Evolutionary conservation across 345 rosid species (phyloP), one percentile per base, ranked within the genome.

Genomic region (Physaria fendleri): DNA sequence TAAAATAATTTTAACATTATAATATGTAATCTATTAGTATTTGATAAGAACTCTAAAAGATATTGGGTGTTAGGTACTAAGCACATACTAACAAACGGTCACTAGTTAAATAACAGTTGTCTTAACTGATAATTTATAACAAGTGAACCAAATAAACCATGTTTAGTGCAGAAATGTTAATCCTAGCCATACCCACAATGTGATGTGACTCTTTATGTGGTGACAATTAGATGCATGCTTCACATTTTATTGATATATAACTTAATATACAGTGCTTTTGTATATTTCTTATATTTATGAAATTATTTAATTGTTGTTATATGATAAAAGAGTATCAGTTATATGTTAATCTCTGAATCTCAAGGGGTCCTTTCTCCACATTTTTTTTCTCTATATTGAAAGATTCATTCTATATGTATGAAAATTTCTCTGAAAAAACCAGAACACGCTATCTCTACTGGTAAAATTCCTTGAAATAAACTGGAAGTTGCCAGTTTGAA

Each of bases 131-230:
- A n/a, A n/a, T n/a, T n/a, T n/a, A n/a, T n/a, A 8, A 28, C 22
- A 48, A 27, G n/a, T 23, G 17, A 34, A 14, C 10, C 8, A 62
- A 42, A 15, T 62, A 39, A 38, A 4, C 20, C 22, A 0, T 14
- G 33, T 49, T 9, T 21, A 35, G 48, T 35, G 32, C 30, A 59
- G 58, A 58, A 22, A 49, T 40, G 51, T 40, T 66, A 58, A 48
- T 65, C 65, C 51, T 56, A 29, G 39, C 15, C 14, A 16, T 24
- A 8, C 59, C 33, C 14, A 10, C 52, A 51, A 30, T 30, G 41
- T 37, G 41, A 37, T n/a, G 47, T 13, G 23, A 39, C 32, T 62
- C 16, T 49, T 50, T 13, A 23, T 51, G 25, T 63, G 13, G 52
- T 32, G 16, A 50, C 3, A 28, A 11, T 2, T 40, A 7, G n/a